Conservation (phyloP, 2,329 filamentous ascomycete genomes). For the Ceratocystis papillata region DNA sequence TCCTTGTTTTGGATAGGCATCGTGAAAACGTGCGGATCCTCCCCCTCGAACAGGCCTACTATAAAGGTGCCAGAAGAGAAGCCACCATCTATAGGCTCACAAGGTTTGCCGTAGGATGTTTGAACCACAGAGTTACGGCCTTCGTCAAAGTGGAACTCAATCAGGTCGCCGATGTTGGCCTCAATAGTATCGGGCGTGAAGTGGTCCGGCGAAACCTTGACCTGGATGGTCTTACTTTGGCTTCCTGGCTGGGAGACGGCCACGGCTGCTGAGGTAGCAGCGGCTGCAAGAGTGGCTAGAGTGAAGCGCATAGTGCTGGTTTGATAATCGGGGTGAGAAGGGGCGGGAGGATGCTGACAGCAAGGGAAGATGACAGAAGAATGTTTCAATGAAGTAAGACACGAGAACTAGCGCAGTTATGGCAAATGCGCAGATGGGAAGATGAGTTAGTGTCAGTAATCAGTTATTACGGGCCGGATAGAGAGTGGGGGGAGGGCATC, state of each 20-base stretch:
- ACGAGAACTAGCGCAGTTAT: too few species aligned
- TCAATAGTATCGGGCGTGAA: conserved; percentile 24
- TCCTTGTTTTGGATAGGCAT: conserved; percentile 33
- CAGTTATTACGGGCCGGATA: too few species aligned
- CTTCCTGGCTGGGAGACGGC: not conserved
- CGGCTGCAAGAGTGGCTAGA: not conserved
- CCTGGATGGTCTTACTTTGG: not conserved
- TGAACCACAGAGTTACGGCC: conserved; percentile 40
- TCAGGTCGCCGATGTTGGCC: conserved; percentile 40
- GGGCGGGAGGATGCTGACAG: not conserved
- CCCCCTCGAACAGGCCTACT: not conserved
- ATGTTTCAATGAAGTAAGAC: too few species aligned
- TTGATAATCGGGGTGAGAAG: not conserved
- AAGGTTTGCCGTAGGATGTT: conserved; percentile 37
- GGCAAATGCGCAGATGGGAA: too few species aligned
- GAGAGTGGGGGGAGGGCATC: too few species aligned
- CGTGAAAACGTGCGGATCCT: not conserved
- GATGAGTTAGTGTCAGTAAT: too few species aligned
- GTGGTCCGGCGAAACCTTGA: not conserved
- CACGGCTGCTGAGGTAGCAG: not conserved
- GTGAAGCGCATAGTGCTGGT: not conserved
- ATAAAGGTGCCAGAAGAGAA: conserved; percentile 4
- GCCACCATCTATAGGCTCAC: conserved; percentile 32
- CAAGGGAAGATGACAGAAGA: not conserved
- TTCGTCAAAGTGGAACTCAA: conserved; percentile 47